Evolutionary conservation across 106 monocot species (phyloP).

Genomic region (Dactylorhiza incarnata): DNA sequence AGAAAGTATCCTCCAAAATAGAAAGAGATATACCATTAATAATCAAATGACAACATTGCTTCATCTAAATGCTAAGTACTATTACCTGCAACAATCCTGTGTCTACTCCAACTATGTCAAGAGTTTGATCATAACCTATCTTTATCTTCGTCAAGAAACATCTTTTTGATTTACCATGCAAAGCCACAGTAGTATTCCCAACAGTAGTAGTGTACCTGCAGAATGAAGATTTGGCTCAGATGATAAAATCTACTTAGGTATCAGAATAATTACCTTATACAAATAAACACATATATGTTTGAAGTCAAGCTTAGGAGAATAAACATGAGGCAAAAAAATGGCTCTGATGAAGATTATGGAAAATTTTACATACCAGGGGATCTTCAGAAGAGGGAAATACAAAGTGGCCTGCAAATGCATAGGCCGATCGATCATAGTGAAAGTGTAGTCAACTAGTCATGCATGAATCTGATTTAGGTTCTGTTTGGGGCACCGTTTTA

Average conservation of each 20-base stretch:
- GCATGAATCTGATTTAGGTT: not conserved
- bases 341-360: not conserved
- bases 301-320: not conserved
- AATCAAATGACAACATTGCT: not conserved
- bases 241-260: not conserved
- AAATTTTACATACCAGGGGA: conserved; percentile 36
- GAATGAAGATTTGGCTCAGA: not conserved
- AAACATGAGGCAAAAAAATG: not conserved
- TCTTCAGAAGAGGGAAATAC: conserved; percentile 23
- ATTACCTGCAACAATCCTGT: conserved; percentile 4
- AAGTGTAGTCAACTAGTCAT: conserved; percentile 3
- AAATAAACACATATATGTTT: not conserved
- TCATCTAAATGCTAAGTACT: not conserved
- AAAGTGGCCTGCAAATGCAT: conserved; percentile 37
- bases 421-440: not conserved
- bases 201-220: conserved; percentile 6
- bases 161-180: not conserved
- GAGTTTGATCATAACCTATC: not conserved
- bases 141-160: conserved; percentile 9
- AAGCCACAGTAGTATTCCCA: not conserved
- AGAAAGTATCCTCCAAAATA: not conserved
- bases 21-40: not conserved
- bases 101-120: conserved; percentile 3
- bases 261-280: not conserved
- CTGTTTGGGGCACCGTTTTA: too few species aligned